These are phyloP conservation scores for Salix udensis DNA, from an alignment of 345 rosid genomes.

Conservation along the genomic window DNA sequence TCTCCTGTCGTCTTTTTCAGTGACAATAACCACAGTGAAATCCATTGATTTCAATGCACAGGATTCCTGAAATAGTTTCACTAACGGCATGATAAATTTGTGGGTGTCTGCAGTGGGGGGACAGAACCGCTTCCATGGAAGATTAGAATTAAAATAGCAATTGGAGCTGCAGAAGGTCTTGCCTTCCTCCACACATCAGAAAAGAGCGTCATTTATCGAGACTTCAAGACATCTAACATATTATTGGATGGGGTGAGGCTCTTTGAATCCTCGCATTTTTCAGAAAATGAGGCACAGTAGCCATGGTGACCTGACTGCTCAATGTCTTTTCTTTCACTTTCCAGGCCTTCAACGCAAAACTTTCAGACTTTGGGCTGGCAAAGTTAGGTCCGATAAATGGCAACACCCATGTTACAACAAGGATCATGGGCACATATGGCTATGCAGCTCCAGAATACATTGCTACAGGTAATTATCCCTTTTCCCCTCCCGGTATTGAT, in stretches of 20 bases:
- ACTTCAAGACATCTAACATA: slow-evolving; percentile 81
- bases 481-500: neutral
- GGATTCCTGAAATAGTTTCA: neutral
- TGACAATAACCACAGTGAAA: too few species aligned
- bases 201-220: slow-evolving; percentile 79
- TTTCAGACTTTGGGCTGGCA: slow-evolving; percentile 84
- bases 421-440: slow-evolving; percentile 72
- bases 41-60: too few species aligned
- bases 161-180: slow-evolving; percentile 78
- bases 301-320: too few species aligned
- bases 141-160: slow-evolving; percentile 55
- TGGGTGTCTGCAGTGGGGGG: slow-evolving; percentile 34
- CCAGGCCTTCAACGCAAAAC: slow-evolving; percentile 67
- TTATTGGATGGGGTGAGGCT: slow-evolving; percentile 61
- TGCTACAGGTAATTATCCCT: slow-evolving; percentile 49
- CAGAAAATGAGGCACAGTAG: neutral
- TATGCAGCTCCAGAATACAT: slow-evolving; percentile 89
- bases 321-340: neutral
- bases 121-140: slow-evolving; percentile 61
- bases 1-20: neutral
- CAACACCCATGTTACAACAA: slow-evolving; percentile 62
- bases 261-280: neutral
- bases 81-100: neutral
- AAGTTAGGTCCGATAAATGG: slow-evolving; percentile 71
- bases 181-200: slow-evolving; percentile 67